phyloP scores from a whole-genome alignment of 208 protist species.

The Lotmaria passim region DNA sequence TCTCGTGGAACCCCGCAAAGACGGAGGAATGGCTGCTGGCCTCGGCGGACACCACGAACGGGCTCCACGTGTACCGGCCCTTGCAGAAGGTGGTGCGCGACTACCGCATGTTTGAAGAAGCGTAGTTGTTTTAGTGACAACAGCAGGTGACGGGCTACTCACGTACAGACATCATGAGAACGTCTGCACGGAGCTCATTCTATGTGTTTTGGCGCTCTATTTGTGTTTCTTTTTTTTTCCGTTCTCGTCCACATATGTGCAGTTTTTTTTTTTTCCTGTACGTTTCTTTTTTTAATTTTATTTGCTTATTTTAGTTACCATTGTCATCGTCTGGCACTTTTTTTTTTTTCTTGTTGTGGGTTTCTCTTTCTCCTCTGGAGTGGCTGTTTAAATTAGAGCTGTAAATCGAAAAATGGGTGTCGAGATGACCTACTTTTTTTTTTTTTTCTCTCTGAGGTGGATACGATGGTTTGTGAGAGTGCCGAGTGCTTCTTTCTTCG shows the following conservation, averaged over 20 bases:
- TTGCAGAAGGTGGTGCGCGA: constrained; percentile 44
- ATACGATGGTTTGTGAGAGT: too few relatives aligned
- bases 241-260: background rate
- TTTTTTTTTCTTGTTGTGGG: too few relatives aligned
- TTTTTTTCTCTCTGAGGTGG: too few relatives aligned
- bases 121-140: background rate
- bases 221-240: background rate
- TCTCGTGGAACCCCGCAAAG: constrained; percentile 85
- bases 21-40: constrained; percentile 93
- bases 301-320: too few relatives aligned
- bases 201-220: background rate
- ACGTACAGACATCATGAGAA: too few relatives aligned
- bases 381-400: too few relatives aligned
- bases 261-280: background rate
- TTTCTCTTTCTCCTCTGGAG: too few relatives aligned
- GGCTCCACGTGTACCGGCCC: constrained; percentile 91
- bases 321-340: too few relatives aligned
- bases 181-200: background rate
- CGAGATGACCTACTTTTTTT: too few relatives aligned
- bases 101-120: constrained; percentile 30
- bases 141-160: too few relatives aligned
- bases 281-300: background rate
- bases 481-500: too few relatives aligned
- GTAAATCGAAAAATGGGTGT: too few relatives aligned
- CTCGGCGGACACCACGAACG: constrained; percentile 95